Evolutionary conservation across 305 asterid species (phyloP).

Genomic region (Ajuga reptans): DNA sequence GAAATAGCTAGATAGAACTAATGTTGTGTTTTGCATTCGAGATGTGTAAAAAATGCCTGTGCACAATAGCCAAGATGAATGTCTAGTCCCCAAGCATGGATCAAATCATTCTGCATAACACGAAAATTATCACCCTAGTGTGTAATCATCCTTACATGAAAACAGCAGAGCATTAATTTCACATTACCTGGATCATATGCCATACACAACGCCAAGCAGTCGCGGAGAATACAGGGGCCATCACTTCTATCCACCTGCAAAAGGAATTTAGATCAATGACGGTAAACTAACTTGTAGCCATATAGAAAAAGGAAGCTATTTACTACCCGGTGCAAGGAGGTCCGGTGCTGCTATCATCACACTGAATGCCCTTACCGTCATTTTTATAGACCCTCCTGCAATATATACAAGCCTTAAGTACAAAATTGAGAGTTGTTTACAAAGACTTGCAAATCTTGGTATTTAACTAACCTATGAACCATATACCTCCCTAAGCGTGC

Average conservation of each 20-base stretch:
- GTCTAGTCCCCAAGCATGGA: conserved; percentile 92
- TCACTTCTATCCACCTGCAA: conserved; percentile 80
- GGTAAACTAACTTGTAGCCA: not conserved
- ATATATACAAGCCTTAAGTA: too few species aligned
- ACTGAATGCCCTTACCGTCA: conserved; percentile 46
- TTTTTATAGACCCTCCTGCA: conserved; percentile 60
- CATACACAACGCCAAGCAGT: conserved; percentile 86
- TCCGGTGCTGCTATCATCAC: conserved; percentile 51
- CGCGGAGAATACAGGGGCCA: conserved; percentile 84
- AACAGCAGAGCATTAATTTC: too few species aligned
- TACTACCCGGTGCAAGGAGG: conserved; percentile 95
- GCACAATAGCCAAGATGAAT: conserved; percentile 75
- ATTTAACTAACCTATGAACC: conserved; percentile 72
- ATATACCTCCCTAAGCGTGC: conserved; percentile 51
- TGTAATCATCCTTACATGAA: too few species aligned
- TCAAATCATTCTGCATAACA: conserved; percentile 61
- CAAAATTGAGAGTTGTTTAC: too few species aligned
- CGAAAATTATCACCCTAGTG: too few species aligned
- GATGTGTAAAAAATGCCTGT: too few species aligned
- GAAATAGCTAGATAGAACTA: too few species aligned
- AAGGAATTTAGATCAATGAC: not conserved
- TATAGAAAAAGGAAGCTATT: conserved; percentile 9
- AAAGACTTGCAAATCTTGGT: too few species aligned
- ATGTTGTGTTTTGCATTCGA: too few species aligned
- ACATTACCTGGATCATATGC: conserved; percentile 90